These are phyloP conservation scores for Tuber brumale DNA, from an alignment of 495 filamentous ascomycete genomes.

Conservation along the genomic window DNA sequence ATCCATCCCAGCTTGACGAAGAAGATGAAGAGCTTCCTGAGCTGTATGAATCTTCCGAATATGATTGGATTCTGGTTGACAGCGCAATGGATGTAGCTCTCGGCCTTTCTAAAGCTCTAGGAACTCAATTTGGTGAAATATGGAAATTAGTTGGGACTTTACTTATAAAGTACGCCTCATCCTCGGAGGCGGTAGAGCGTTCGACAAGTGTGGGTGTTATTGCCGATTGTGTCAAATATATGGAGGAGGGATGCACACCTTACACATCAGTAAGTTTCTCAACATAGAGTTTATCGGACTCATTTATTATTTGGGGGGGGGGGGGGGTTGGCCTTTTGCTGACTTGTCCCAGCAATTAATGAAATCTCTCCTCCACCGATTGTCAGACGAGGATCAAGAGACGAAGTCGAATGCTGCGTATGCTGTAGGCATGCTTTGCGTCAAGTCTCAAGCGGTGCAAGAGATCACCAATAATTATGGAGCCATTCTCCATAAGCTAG, in stretches of 20 bases:
- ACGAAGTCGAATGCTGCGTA: slow-evolving; percentile 93
- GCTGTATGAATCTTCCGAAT: slow-evolving; percentile 80
- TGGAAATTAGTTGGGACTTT: slow-evolving; percentile 93
- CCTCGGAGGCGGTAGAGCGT: slow-evolving; percentile 76
- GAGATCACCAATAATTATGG: slow-evolving; percentile 66
- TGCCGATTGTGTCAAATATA: slow-evolving; percentile 82
- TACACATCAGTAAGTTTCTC: slow-evolving; percentile 52
- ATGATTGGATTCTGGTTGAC: slow-evolving; percentile 94
- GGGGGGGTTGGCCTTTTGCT: neutral
- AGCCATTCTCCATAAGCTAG: slow-evolving; percentile 72
- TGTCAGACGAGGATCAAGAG: slow-evolving; percentile 82
- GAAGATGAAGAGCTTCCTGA: slow-evolving; percentile 64
- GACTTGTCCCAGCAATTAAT: slow-evolving; percentile 51
- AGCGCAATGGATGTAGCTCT: slow-evolving; percentile 85
- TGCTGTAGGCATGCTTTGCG: slow-evolving; percentile 73
- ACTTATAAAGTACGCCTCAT: slow-evolving; percentile 77
- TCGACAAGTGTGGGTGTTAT: slow-evolving; percentile 83
- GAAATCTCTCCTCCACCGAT: slow-evolving; percentile 75
- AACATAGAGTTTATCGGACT: neutral
- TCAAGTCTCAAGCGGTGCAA: slow-evolving; percentile 64
- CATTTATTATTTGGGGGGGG: neutral
- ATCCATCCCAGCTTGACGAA: slow-evolving; percentile 86
- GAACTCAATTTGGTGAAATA: slow-evolving; percentile 69
- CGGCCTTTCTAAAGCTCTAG: slow-evolving; percentile 73
- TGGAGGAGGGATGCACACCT: slow-evolving; percentile 69